Evolutionary conservation across 140 eudicot species (phyloP).

Genomic region (Cichorium intybus): DNA sequence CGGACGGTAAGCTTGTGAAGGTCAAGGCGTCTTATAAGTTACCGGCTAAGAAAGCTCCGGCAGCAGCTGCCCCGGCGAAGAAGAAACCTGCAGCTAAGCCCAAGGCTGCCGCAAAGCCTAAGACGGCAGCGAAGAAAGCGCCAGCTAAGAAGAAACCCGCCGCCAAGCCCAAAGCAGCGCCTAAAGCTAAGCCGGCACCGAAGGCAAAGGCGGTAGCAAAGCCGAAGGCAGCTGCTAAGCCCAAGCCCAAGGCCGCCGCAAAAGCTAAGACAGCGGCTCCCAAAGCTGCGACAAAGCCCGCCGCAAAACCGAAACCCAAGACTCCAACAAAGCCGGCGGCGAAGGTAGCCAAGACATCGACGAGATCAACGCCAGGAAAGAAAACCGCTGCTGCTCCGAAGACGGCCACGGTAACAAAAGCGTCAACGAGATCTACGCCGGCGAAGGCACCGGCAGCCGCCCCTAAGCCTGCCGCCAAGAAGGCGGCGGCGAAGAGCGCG

Average conservation of each 20-base stretch:
- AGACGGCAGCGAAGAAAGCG: slow-evolving; percentile 16
- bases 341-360: slow-evolving; percentile 11
- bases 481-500: slow-evolving; percentile 1
- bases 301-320: slow-evolving; percentile 23
- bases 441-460: slow-evolving; percentile 25
- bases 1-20: slow-evolving; percentile 50
- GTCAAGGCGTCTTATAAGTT: slow-evolving; percentile 62
- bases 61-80: neutral
- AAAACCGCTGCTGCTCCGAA: slow-evolving; percentile 16
- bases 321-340: slow-evolving; percentile 5
- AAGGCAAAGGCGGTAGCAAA: slow-evolving; percentile 37
- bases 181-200: slow-evolving; percentile 18
- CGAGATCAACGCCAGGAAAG: slow-evolving; percentile 37
- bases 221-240: slow-evolving; percentile 35
- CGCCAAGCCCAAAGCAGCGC: slow-evolving; percentile 20
- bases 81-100: slow-evolving; percentile 25
- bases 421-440: slow-evolving; percentile 37
- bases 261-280: slow-evolving; percentile 10
- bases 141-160: slow-evolving; percentile 23
- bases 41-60: slow-evolving; percentile 38
- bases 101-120: slow-evolving; percentile 9
- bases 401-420: slow-evolving; percentile 20
- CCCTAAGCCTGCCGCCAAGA: slow-evolving; percentile 23
- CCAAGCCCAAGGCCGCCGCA: slow-evolving; percentile 17
- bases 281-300: slow-evolving; percentile 4